A percentile compares a stretch with the other conserved stretches of the same genome.
These are phyloP conservation scores for Neurospora terricola DNA, from an alignment of 495 filamentous ascomycete genomes.

Conservation along the genomic window DNA sequence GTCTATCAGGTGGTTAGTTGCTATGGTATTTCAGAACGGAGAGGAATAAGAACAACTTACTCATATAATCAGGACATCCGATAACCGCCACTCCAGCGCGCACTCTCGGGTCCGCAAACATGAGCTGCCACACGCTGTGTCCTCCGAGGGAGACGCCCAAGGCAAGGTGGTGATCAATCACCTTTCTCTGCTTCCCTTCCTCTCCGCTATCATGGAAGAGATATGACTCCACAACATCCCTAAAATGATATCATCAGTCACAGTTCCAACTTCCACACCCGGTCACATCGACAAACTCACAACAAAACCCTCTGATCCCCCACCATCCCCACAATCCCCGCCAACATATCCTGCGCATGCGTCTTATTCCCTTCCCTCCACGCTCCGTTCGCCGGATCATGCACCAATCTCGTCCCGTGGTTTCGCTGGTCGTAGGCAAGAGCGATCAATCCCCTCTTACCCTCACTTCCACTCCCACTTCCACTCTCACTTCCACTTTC, in stretches of 20 bases:
- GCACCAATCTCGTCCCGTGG: slow-evolving; percentile 64
- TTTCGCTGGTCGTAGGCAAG: slow-evolving; percentile 85
- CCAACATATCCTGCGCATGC: slow-evolving; percentile 88
- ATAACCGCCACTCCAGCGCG: slow-evolving; percentile 68
- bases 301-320: slow-evolving; percentile 49
- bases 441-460: slow-evolving; percentile 52
- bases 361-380: slow-evolving; percentile 73
- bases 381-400: slow-evolving; percentile 50
- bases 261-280: not conserved
- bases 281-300: slow-evolving; percentile 7
- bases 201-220: slow-evolving; percentile 47
- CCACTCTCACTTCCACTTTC: not conserved
- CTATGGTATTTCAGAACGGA: not conserved
- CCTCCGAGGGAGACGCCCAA: slow-evolving; percentile 81
- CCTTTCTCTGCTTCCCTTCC: slow-evolving; percentile 15
- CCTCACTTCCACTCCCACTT: not conserved
- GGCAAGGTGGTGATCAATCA: slow-evolving; percentile 61
- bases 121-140: slow-evolving; percentile 75
- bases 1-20: slow-evolving; percentile 14
- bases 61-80: slow-evolving; percentile 79
- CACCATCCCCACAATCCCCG: slow-evolving; percentile 51
- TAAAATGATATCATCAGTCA: slow-evolving; percentile 19
- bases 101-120: slow-evolving; percentile 70
- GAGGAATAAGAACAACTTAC: slow-evolving; percentile 25
- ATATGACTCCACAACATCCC: slow-evolving; percentile 67